Base-by-base conservation (phyloP, 2,329 filamentous ascomycete genomes). In the Aspergillus fischeri region DNA sequence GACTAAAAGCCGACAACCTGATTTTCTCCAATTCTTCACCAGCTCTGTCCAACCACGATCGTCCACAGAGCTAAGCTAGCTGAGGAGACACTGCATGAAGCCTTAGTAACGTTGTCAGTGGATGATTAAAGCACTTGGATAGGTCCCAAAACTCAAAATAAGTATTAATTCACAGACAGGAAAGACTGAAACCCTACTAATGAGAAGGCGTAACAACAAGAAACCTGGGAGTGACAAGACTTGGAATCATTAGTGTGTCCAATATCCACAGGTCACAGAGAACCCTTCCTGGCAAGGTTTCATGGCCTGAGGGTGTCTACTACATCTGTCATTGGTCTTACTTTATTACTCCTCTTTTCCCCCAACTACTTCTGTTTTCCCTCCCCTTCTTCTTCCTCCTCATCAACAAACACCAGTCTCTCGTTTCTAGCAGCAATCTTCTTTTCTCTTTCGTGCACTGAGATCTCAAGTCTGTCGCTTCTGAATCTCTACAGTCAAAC, bases 121-220 rank as follows among this genome's bases (percentile, higher is more conserved):
- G 21, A 49, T 49, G 5, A 11, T 35, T 32, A 51, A 4, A 45
- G 42, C 10, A 20, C 10, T 45, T 4, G 8, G n/a, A 51, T 20
- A 50, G 14, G 14, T 9, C 17, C 9, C 20, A 50, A 10, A 32
- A 38, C 9, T 38, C n/a, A 51, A 9, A 8, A 8, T n/a, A 21
- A 24, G 4, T 20, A 32, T 4, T 35, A 49, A 6, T 4, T 49
- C 7, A 28, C 11, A 27, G 24, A 17, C 47, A 27, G 24, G 17
- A 51, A 51, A 55, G 52, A 51, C 59, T 64, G 62, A 64, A 64
- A 64, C 62, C 58, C 54, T 48, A 55, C 62, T 60, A 64, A 64
- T 60, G 53, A 59, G 52, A 61, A 38, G 32, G 45, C 55, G 58
- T 55, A 59, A 52, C 54, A 49, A 50, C 28, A 32, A 54, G 10